Base-by-base conservation (phyloP, 768 basidiomycete species). In the Clavulina sp. region DNA sequence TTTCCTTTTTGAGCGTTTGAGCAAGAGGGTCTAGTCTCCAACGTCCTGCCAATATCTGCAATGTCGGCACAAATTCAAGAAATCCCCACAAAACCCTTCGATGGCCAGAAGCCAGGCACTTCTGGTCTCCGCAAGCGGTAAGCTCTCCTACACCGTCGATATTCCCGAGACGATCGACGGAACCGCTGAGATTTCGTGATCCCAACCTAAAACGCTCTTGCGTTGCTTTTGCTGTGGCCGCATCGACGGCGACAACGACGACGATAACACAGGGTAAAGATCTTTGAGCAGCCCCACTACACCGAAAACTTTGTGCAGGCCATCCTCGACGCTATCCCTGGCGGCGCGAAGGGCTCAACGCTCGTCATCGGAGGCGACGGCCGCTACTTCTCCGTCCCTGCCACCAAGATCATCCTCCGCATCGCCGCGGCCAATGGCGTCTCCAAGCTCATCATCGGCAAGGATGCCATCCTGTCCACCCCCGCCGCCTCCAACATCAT, bases 211-310 rank as follows among this genome's bases (percentile, higher is more conserved):
- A n/a, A n/a, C n/a, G n/a, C n/a, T n/a, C n/a, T n/a, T n/a, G 7
- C 9, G 34, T 38, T 19, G 34, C 34, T 38, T 7, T 7, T 7
- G 34, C 19, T 7, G 19, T 38, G 34, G 34, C 34, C 9, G 49
- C 24, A 40, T 36, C 26, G 32, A 24, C 5, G 4, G 7, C 7
- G 7, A 24, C 38, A 36, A 43, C 18, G 49, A 30, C 48, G 41
- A 13, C 53, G 24, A 30, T 44, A 56, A 34, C 4, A 21, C 63
- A 92, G 88, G 62, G 95, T 97, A 66, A 96, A 93, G 70, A 78
- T 97, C 60, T 99, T 99, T 76, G 86, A 99, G 69, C 88, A 96
- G 66, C 75, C 91, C 87, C 81, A 97, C 72, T 99, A 97, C 70
- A 99, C 95, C 41, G 95, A 97, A 69, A 99, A 97, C 73, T 99